Evolutionary conservation across 805 yeast species (phyloP).

Genomic region (Candida awuae): DNA sequence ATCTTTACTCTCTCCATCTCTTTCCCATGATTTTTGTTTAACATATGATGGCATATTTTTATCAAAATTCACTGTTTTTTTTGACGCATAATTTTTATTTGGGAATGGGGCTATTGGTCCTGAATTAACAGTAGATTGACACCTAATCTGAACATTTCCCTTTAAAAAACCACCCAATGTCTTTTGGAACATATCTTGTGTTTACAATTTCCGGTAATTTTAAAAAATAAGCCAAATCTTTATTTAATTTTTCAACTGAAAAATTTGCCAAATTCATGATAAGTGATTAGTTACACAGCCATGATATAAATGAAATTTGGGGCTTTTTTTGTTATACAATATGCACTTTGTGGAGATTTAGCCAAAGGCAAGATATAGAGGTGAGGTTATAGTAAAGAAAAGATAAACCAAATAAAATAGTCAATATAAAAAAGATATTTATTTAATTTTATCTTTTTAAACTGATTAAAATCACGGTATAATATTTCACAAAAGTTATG

Average conservation of each 20-base stretch:
- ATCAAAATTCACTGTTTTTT: conserved; percentile 28
- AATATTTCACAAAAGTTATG: no score
- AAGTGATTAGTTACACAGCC: no score
- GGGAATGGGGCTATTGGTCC: conserved; percentile 27
- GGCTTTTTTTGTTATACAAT: no score
- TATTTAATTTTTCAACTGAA: no score
- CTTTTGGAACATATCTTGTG: background rate
- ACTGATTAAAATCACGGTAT: no score
- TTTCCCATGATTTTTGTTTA: conserved; percentile 58
- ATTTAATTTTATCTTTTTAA: no score
- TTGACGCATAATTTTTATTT: background rate
- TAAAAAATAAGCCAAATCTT: no score
- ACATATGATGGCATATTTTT: conserved; percentile 35
- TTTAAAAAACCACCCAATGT: background rate
- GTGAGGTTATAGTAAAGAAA: background rate
- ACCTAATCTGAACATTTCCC: background rate
- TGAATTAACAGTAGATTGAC: background rate
- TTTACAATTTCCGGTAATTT: no score
- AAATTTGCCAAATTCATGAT: no score
- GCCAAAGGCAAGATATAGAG: background rate
- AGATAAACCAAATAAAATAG: no score
- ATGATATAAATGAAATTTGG: no score
- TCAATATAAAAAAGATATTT: no score
- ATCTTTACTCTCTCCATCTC: conserved; percentile 52
- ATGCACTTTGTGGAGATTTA: background rate